Conservation (phyloP, 495 filamentous ascomycete species). For the Penicillium macrosclerotiorum region DNA sequence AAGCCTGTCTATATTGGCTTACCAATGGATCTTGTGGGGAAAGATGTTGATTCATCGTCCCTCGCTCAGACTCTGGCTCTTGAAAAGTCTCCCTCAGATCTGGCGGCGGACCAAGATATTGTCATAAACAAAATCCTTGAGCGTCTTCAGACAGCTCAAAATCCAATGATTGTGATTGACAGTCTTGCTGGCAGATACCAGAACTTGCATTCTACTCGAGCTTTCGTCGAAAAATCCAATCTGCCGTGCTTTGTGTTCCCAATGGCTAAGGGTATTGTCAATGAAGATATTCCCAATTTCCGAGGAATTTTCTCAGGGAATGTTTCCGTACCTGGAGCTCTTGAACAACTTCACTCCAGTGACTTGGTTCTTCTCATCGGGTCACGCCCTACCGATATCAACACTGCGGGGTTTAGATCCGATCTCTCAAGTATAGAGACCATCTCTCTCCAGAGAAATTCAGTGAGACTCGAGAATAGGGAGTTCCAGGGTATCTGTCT, state of each 20-base stretch:
- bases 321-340: background rate
- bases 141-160: slow-evolving; percentile 23
- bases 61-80: background rate
- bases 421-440: slow-evolving; percentile 13
- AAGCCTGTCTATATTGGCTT: slow-evolving; percentile 40
- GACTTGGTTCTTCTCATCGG: slow-evolving; percentile 34
- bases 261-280: slow-evolving; percentile 28
- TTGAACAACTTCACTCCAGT: slow-evolving; percentile 18
- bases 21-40: slow-evolving; percentile 38
- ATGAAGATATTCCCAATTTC: slow-evolving; percentile 31
- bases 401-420: slow-evolving; percentile 23
- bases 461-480: slow-evolving; percentile 7
- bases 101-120: slow-evolving; percentile 5
- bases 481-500: background rate
- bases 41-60: slow-evolving; percentile 6
- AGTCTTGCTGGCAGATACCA: slow-evolving; percentile 36
- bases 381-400: slow-evolving; percentile 23
- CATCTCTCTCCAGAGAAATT: slow-evolving; percentile 11
- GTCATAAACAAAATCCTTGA: slow-evolving; percentile 13
- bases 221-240: too few relatives aligned
- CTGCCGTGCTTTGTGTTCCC: slow-evolving; percentile 32
- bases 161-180: slow-evolving; percentile 33
- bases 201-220: too few relatives aligned
- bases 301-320: slow-evolving; percentile 27
- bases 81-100: background rate